Evolutionary conservation across 305 asterid species (phyloP).

Genomic region (Solanum hybrid): DNA sequence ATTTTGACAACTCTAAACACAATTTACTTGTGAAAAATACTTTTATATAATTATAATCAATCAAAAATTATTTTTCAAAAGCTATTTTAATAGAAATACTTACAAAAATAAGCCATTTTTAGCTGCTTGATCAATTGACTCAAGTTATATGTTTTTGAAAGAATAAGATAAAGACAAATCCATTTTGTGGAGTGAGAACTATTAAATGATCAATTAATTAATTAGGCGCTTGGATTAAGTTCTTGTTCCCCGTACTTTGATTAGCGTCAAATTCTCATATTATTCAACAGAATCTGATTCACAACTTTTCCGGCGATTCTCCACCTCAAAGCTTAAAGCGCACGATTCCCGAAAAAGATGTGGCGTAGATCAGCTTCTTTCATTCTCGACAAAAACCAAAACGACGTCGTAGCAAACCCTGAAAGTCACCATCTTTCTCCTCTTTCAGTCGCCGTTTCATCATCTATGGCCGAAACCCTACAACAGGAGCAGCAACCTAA

Average conservation of each 20-base stretch:
- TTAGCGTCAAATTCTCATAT: not conserved
- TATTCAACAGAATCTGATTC: not conserved
- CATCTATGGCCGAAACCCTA: slow-evolving; percentile 30
- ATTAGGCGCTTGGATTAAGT: not conserved
- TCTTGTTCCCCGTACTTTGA: not conserved
- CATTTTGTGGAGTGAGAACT: too few relatives aligned
- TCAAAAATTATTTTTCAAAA: not conserved
- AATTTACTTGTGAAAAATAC: too few relatives aligned
- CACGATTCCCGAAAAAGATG: slow-evolving; percentile 18
- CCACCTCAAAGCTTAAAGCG: not conserved
- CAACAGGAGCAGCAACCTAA: slow-evolving; percentile 12
- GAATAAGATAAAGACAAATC: not conserved
- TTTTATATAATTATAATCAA: not conserved
- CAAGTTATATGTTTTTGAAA: too few relatives aligned
- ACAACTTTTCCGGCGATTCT: not conserved
- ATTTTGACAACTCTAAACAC: too few relatives aligned
- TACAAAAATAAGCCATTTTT: too few relatives aligned
- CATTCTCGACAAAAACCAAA: slow-evolving; percentile 40
- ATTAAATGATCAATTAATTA: too few relatives aligned
- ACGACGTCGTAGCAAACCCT: slow-evolving; percentile 33
- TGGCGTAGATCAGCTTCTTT: slow-evolving; percentile 61
- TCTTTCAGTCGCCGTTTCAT: slow-evolving; percentile 15
- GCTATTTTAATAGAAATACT: not conserved
- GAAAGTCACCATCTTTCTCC: slow-evolving; percentile 23
- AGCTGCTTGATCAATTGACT: too few relatives aligned